Evolutionary conservation across 2,329 filamentous ascomycete genomes (phyloP), one percentile per base, ranked within the genome.

Genomic region (Alternaria triticina): DNA sequence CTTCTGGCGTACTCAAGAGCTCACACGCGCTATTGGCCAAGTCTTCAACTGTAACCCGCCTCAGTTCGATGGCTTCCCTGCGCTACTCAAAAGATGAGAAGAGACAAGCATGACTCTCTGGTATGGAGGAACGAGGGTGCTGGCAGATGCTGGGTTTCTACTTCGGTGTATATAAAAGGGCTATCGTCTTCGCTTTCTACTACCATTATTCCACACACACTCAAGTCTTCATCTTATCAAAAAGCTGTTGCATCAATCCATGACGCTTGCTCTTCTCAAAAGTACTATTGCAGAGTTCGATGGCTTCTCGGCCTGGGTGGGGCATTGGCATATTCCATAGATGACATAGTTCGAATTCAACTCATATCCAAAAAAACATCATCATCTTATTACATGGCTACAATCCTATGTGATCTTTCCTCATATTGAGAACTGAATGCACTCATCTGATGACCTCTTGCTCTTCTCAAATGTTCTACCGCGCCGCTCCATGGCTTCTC

Each of bases 1-100:
- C 12, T 99, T 98, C 82, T 98, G 92, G 91, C 85, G 83, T 40
- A 62, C 79, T 2, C 73, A 77, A 43, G 67, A 69, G 22, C 70
- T 80, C 8, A 65, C 62, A 12, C 76, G 79, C 28, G 77, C 80
- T 85, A 36, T 71, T 6, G 49, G 67, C 13, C 69, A 76, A 20
- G 71, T 70, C 9, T 78, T 79, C 54, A 70, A 70, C 55, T 71
- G 70, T 20, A 67, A 60, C 72, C 64, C 57, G 54, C 27, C 73
- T 66, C 71, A 69, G 30, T 65, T 56, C 70, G 23, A 36, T 36
- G 33, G 15, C 15, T 36, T 36, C 15, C 15, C 33, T 36, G 33
- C 33, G 33, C 33, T 36, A n/a, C 33, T 36, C 15, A n/a, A 36
- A 36, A 36, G 7, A n/a, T 36, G 7, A n/a, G 33, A 4, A n/a